Conservation (phyloP, 805 yeast genomes). For the Barnettozyma sp. region DNA sequence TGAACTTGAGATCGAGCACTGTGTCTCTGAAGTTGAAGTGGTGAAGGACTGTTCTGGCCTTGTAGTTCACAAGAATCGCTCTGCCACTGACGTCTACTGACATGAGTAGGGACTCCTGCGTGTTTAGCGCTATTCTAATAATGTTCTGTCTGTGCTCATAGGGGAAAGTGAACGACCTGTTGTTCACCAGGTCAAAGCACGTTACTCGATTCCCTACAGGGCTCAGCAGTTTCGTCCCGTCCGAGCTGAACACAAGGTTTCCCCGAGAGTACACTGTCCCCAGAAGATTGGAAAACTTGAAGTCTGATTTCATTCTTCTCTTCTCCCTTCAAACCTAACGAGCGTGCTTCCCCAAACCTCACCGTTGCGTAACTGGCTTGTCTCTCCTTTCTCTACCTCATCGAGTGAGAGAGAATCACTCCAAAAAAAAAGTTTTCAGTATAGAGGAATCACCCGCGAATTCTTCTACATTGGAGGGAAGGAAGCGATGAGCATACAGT, state of each 20-base stretch:
- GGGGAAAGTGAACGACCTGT: constrained; percentile 79
- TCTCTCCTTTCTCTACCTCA: too few relatives aligned
- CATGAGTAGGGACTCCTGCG: constrained; percentile 70
- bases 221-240: constrained; percentile 74
- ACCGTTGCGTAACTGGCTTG: constrained; percentile 16
- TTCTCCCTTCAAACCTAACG: neutral
- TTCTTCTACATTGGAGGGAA: neutral
- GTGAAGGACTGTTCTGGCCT: constrained; percentile 77
- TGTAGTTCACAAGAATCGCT: constrained; percentile 83
- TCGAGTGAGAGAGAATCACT: too few relatives aligned
- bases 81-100: constrained; percentile 90
- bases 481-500: too few relatives aligned
- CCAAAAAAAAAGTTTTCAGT: constrained; percentile 6
- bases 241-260: constrained; percentile 77
- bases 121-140: constrained; percentile 71
- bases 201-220: constrained; percentile 95
- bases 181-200: constrained; percentile 79
- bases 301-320: constrained; percentile 72
- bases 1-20: constrained; percentile 69
- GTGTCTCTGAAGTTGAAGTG: constrained; percentile 87
- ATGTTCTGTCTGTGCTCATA: constrained; percentile 91
- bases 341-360: constrained; percentile 10
- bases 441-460: neutral
- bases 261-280: constrained; percentile 96
- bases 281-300: constrained; percentile 72